phyloP scores from a whole-genome alignment of 2,329 filamentous ascomycete genomes.

The Trichoderma simmonsii region DNA sequence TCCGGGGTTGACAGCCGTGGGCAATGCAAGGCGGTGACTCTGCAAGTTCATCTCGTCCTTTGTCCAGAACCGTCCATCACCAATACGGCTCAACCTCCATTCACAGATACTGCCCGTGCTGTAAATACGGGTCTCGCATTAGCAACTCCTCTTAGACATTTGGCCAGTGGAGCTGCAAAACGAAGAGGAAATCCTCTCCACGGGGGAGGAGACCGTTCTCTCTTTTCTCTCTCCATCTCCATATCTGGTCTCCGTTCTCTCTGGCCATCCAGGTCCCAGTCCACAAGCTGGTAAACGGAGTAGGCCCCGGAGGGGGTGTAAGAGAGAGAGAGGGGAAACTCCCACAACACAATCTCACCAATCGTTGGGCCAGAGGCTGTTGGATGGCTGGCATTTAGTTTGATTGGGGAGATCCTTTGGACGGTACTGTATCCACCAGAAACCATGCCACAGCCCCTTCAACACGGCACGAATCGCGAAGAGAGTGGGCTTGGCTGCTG shows the following conservation, averaged over 20 bases:
- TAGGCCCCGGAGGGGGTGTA: not conserved
- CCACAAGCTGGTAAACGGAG: not conserved
- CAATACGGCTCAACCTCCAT: not conserved
- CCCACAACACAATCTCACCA: not conserved
- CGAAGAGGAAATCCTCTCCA: not conserved
- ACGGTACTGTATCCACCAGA: slow-evolving; percentile 9
- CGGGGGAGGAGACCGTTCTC: not conserved
- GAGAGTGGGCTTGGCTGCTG: not conserved
- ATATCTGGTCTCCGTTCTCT: not conserved
- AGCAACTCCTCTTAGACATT: not conserved
- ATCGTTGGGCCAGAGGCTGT: slow-evolving; percentile 1
- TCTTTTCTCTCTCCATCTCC: not conserved
- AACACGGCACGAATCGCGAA: slow-evolving; percentile 3
- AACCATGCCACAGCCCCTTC: slow-evolving; percentile 8
- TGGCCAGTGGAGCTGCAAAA: not conserved
- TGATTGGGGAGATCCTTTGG: slow-evolving; percentile 12
- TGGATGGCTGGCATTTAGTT: not conserved
- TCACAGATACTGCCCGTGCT: not conserved
- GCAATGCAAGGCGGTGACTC: not conserved
- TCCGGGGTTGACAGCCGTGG: not conserved
- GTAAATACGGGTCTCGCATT: not conserved
- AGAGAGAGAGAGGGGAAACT: not conserved
- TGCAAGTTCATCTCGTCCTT: not conserved
- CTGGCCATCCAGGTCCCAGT: slow-evolving; percentile 11
- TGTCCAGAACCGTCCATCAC: not conserved